Conservation (phyloP, 345 rosid species). For the Populus euphratica region DNA sequence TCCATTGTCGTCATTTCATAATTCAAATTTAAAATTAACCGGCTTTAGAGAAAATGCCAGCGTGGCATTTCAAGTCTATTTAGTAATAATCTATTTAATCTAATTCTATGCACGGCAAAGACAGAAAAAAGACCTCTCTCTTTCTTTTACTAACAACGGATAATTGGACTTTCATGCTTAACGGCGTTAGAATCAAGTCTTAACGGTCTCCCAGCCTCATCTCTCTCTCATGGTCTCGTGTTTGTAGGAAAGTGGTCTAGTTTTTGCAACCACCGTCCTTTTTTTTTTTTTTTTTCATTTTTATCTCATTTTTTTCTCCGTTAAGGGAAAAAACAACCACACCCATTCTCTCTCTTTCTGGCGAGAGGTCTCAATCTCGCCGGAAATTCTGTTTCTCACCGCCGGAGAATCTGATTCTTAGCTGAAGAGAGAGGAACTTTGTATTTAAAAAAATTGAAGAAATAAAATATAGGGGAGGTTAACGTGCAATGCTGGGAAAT, state of each 20-base stretch:
- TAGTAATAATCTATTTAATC: neutral
- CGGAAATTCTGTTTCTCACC: constrained; percentile 23
- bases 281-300: neutral
- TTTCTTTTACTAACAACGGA: constrained; percentile 1
- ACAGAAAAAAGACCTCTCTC: neutral
- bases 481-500: constrained; percentile 60
- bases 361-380: constrained; percentile 40
- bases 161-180: constrained; percentile 4
- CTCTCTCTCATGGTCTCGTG: constrained; percentile 10
- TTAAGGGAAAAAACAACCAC: neutral
- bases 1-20: neutral
- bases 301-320: constrained; percentile 8
- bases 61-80: constrained; percentile 1
- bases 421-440: constrained; percentile 17
- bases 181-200: constrained; percentile 28
- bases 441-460: neutral
- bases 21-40: neutral
- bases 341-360: constrained; percentile 14
- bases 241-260: constrained; percentile 28
- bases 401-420: neutral
- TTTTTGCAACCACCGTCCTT: neutral
- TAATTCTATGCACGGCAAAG: neutral
- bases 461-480: constrained; percentile 26
- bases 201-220: constrained; percentile 22
- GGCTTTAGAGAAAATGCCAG: constrained; percentile 2